Evolutionary conservation across 164 flowering plant genomes (phyloP).

Genomic region (Piper longum): DNA sequence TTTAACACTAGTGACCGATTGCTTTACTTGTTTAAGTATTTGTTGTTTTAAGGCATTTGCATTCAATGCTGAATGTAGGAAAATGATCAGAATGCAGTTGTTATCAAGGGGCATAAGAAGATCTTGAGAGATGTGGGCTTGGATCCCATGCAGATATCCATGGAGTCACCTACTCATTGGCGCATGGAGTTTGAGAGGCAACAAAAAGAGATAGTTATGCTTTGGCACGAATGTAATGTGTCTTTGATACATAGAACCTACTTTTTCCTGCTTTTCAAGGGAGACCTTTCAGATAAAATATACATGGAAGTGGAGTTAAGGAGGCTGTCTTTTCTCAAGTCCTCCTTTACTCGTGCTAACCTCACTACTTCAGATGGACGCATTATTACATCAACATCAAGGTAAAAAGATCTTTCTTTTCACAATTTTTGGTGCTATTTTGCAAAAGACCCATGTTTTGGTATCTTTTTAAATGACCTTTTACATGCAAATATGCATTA

Average conservation of each 20-base stretch:
- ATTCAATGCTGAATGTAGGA: slow-evolving; percentile 22
- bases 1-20: no score
- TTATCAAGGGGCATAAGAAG: slow-evolving; percentile 10
- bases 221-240: slow-evolving; percentile 68
- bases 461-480: no score
- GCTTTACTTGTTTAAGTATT: neutral
- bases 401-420: slow-evolving; percentile 24
- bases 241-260: slow-evolving; percentile 71
- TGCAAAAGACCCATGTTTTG: neutral
- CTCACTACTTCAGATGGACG: slow-evolving; percentile 12
- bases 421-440: neutral
- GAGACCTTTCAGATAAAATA: slow-evolving; percentile 61
- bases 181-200: slow-evolving; percentile 37
- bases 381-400: slow-evolving; percentile 30
- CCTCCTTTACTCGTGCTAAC: slow-evolving; percentile 26
- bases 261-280: slow-evolving; percentile 79
- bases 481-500: no score
- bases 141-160: slow-evolving; percentile 39
- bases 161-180: slow-evolving; percentile 26
- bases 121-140: slow-evolving; percentile 37
- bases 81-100: slow-evolving; percentile 12
- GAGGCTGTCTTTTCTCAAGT: slow-evolving; percentile 56
- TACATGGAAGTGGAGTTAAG: slow-evolving; percentile 88
- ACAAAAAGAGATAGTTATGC: slow-evolving; percentile 53
- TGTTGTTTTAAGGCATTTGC: neutral